These are phyloP conservation scores for Alternaria incomplexa DNA, from an alignment of 2,329 filamentous ascomycete genomes.

Conservation along the genomic window DNA sequence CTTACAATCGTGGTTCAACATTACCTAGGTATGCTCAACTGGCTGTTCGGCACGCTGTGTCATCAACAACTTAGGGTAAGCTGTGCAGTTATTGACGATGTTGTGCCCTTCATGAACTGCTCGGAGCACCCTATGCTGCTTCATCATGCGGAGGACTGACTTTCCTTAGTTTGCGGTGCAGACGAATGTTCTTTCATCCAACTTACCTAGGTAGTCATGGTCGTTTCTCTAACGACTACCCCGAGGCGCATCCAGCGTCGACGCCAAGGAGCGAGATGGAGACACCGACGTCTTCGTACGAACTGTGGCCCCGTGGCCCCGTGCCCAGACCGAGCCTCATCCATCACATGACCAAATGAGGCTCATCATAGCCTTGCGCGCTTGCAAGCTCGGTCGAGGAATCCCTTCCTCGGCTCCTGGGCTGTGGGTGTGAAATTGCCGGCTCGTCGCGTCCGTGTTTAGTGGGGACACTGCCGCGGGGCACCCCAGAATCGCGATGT, in stretches of 20 bases:
- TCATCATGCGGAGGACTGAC: not conserved
- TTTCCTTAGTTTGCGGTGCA: not conserved
- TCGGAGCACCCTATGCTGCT: not conserved
- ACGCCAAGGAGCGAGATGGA: not conserved
- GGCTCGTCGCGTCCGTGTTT: conserved; percentile 7
- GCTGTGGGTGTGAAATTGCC: conserved; percentile 1
- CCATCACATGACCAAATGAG: not conserved
- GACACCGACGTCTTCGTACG: not conserved
- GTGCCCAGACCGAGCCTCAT: not conserved
- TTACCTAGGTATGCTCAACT: conserved; percentile 32
- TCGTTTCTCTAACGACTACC: not conserved
- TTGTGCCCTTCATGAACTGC: not conserved
- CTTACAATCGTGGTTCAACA: conserved; percentile 49
- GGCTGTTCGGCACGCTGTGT: conserved; percentile 36
- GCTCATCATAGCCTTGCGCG: not conserved
- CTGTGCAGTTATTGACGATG: not conserved
- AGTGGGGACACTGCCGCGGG: conserved; percentile 8
- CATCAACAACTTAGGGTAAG: not conserved
- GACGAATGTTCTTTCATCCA: not conserved
- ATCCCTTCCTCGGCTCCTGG: conserved; percentile 6
- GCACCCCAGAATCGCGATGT: conserved; percentile 4
- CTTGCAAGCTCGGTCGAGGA: conserved; percentile 2
- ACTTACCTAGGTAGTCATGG: too few relatives aligned
- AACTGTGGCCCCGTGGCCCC: not conserved
- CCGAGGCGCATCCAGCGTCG: not conserved